phyloP scores from a whole-genome alignment of 139 green algal species.

The Axilococcus clingmanii region DNA sequence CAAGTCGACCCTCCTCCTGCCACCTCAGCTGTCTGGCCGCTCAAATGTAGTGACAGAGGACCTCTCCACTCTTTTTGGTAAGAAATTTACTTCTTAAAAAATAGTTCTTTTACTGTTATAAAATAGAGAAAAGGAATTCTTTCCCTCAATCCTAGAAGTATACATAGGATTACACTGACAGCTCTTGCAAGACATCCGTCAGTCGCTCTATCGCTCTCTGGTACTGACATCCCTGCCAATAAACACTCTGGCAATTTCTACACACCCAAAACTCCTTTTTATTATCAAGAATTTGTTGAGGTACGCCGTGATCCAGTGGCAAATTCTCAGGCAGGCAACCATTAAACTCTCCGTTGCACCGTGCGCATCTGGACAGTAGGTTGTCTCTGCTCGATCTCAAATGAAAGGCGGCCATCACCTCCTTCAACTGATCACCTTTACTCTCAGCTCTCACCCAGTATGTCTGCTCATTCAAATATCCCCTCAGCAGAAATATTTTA shows the following conservation, averaged over 20 bases:
- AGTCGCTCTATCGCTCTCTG: conserved; percentile 14
- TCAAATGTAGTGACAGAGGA: no score
- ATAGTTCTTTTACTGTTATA: no score
- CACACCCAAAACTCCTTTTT: conserved; percentile 38
- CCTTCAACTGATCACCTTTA: conserved; percentile 37
- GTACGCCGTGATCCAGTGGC: conserved; percentile 12
- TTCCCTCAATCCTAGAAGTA: no score
- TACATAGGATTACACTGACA: no score
- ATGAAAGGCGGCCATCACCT: conserved; percentile 28
- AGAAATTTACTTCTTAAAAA: no score
- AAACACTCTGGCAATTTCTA: conserved; percentile 13
- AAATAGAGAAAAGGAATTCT: no score
- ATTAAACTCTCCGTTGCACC: conserved; percentile 44
- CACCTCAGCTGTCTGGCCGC: no score
- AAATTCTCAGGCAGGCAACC: conserved; percentile 10
- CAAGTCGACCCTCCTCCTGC: no score
- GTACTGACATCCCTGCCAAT: conserved; percentile 30
- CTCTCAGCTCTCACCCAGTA: conserved; percentile 27
- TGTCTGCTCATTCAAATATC: conserved; percentile 7
- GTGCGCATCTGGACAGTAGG: conserved; percentile 31
- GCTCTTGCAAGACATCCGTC: neutral
- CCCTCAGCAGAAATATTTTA: conserved; percentile 16
- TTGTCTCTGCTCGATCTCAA: conserved; percentile 9
- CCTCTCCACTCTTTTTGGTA: no score
- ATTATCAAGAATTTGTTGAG: conserved; percentile 9